These are phyloP conservation scores for Blumeria hordei DNA, from an alignment of 2,329 filamentous ascomycete genomes.

Conservation along the genomic window DNA sequence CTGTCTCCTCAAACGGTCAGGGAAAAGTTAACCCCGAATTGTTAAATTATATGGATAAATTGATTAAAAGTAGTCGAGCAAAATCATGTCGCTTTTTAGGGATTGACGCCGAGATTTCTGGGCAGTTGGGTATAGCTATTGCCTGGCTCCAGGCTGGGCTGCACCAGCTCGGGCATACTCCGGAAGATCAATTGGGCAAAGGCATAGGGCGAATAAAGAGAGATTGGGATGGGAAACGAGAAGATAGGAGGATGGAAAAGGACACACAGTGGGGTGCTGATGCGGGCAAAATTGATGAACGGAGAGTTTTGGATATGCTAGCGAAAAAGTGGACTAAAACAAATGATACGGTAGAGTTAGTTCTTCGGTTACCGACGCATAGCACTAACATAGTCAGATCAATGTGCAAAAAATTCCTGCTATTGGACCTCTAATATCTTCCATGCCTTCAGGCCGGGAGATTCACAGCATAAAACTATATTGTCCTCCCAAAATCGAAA, in stretches of 20 bases:
- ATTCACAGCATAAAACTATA: conserved; percentile 53
- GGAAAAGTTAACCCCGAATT: conserved; percentile 40
- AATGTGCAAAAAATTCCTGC: conserved; percentile 58
- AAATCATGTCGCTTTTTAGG: conserved; percentile 79
- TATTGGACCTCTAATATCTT: conserved; percentile 43
- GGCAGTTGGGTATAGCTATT: conserved; percentile 61
- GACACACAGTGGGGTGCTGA: conserved; percentile 55
- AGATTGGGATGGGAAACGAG: conserved; percentile 50
- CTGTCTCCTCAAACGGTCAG: conserved; percentile 16
- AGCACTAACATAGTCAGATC: conserved; percentile 25
- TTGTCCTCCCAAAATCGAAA: conserved; percentile 37
- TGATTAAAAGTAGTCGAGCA: conserved; percentile 51
- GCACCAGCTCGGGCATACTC: conserved; percentile 43
- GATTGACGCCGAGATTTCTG: conserved; percentile 64
- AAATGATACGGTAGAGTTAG: conserved; percentile 57
- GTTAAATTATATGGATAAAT: conserved; percentile 48
- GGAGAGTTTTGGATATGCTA: conserved; percentile 63
- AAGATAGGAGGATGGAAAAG: conserved; percentile 58
- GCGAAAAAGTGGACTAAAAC: conserved; percentile 75
- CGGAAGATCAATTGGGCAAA: conserved; percentile 24
- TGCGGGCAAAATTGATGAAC: conserved; percentile 66
- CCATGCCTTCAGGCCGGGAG: conserved; percentile 71
- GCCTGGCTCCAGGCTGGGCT: conserved; percentile 66
- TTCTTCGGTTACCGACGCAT: neutral
- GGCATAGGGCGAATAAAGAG: conserved; percentile 38